Evolutionary conservation across 2,329 filamentous ascomycete genomes (phyloP), one percentile per base, ranked within the genome.

Genomic region (Catunica adiposa): DNA sequence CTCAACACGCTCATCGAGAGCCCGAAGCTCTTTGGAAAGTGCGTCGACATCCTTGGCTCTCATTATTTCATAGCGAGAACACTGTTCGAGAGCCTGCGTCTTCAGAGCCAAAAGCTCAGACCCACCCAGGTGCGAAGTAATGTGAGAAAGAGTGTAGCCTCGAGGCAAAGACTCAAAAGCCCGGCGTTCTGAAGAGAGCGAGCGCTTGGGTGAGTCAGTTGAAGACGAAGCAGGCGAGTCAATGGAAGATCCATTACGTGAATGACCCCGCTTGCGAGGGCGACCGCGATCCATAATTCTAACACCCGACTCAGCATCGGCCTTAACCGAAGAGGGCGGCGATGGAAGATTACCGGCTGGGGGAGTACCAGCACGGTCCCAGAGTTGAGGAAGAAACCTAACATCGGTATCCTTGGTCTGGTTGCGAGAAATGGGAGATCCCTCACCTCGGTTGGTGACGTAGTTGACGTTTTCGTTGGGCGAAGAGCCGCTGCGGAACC

Each of bases 1-100:
- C 61, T 88, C 83, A 56, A 82, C 85, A 56, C 84, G 79, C 64
- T 87, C 83, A 62, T 89, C 85, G n/a, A 89, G 73, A 57, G 77
- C 79, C 52, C 82, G 79, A 55, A 89, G 80, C 69, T 89, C 86
- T 78, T 77, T 78, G 15, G 83, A 85, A 3, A 88, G 71, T 17
- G 71, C 69, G 53, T 83, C 80, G 14, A 84, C 81, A 60, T 84
- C 79, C 25, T 77, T 75, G 53, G 73, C 72, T 50, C 69, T 71
- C 22, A 85, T 71, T n/a, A 85, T 73, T 65, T 84, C 79, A 59
- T 84, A 85, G 29, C 78, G 71, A 38, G 75, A 71, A 0, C 77
- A 78, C 63, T 84, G 80, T 29, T 77, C 76, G 38, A 79, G 67
- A 1, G 82, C 81, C 63, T 84, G 80, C 60, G 72, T 74, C 56